Percentiles rank a stretch among this genome's conserved stretches.
These are phyloP conservation scores for Tetraselmis striata DNA, from an alignment of 139 green algal species.

Conservation along the genomic window DNA sequence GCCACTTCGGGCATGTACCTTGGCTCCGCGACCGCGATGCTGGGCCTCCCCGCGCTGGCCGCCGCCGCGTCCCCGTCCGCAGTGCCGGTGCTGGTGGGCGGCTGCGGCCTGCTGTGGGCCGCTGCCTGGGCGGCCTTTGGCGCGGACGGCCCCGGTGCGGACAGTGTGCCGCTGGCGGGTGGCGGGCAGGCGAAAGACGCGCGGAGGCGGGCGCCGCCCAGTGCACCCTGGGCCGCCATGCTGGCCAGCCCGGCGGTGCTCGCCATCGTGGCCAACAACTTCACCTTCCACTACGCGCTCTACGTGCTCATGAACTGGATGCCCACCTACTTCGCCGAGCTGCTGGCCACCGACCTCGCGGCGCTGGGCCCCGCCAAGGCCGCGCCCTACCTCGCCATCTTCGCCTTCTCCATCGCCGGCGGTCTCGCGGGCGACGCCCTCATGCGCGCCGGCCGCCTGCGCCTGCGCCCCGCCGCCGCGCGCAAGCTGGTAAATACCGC, in stretches of 20 bases:
- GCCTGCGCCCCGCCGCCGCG: constrained; percentile 40
- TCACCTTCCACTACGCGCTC: constrained; percentile 97
- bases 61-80: constrained; percentile 38
- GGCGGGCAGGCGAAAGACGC: neutral
- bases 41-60: constrained; percentile 69
- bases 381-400: constrained; percentile 94
- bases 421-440: constrained; percentile 79
- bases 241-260: constrained; percentile 71
- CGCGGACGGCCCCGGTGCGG: constrained; percentile 13
- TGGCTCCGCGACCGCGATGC: constrained; percentile 83
- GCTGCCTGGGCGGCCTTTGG: constrained; percentile 60
- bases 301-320: constrained; percentile 99
- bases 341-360: constrained; percentile 65
- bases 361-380: constrained; percentile 69
- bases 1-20: constrained; percentile 98
- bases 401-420: constrained; percentile 69
- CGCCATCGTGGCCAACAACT: constrained; percentile 97
- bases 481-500: constrained; percentile 87
- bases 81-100: constrained; percentile 63
- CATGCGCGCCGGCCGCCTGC: constrained; percentile 56
- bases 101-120: constrained; percentile 71
- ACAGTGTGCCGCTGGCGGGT: neutral
- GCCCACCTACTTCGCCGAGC: constrained; percentile 91
- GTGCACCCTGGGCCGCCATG: constrained; percentile 64
- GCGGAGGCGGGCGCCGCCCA: neutral